Conservation (phyloP, 352 stramenopile species). For the Phytophthora agathidicida region DNA sequence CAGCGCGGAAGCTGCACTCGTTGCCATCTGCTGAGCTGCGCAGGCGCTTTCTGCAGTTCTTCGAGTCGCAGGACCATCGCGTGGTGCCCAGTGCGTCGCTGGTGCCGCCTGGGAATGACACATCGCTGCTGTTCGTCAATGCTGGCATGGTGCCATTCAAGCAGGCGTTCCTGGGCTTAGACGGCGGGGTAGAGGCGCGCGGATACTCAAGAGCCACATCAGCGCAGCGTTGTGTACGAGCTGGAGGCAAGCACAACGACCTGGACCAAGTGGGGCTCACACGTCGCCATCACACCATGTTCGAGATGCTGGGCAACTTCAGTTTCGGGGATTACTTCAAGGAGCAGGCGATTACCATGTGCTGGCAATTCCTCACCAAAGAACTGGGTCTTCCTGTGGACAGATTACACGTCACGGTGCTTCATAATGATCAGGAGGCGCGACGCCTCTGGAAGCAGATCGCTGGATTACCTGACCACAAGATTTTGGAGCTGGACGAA, state of each 20-base stretch:
- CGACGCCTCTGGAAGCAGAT: slow-evolving; percentile 64
- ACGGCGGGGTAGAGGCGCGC: slow-evolving; percentile 65
- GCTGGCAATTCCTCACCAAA: slow-evolving; percentile 94
- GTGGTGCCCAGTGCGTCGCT: slow-evolving; percentile 75
- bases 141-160: slow-evolving; percentile 97
- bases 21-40: slow-evolving; percentile 52
- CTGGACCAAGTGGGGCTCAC: slow-evolving; percentile 98
- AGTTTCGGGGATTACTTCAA: slow-evolving; percentile 99
- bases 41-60: slow-evolving; percentile 71
- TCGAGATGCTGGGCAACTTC: slow-evolving; percentile 99
- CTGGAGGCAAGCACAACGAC: slow-evolving; percentile 98
- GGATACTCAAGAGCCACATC: slow-evolving; percentile 92
- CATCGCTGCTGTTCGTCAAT: slow-evolving; percentile 97
- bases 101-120: slow-evolving; percentile 86
- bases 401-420: slow-evolving; percentile 73
- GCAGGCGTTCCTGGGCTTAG: slow-evolving; percentile 84
- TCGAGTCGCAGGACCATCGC: slow-evolving; percentile 59
- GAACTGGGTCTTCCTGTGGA: slow-evolving; percentile 73
- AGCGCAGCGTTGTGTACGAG: slow-evolving; percentile 97
- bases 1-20: slow-evolving; percentile 44
- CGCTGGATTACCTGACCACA: slow-evolving; percentile 50
- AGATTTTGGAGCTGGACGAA: slow-evolving; percentile 75
- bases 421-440: slow-evolving; percentile 68
- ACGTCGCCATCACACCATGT: slow-evolving; percentile 98
- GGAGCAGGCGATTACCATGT: slow-evolving; percentile 94